Conservation (phyloP, 768 basidiomycete species). For the Xerocomellus intermedius region DNA sequence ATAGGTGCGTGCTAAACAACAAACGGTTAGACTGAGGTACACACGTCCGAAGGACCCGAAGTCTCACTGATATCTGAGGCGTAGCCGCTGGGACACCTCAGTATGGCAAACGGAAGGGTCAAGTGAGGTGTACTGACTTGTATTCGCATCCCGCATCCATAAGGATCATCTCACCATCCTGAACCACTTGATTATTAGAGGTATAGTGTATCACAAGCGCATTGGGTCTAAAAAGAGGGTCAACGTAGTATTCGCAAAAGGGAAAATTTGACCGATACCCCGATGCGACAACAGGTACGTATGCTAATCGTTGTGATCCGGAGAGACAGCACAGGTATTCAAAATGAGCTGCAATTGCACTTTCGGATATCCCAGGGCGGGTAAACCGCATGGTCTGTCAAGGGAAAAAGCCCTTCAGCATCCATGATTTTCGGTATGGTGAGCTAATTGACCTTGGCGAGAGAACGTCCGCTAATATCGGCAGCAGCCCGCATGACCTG, state of each 20-base stretch:
- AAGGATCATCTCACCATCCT: conserved; percentile 71
- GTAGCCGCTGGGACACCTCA: conserved; percentile 61
- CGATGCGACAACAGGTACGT: conserved; percentile 96
- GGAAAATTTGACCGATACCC: conserved; percentile 49
- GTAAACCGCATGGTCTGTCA: conserved; percentile 81
- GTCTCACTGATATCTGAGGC: conserved; percentile 88
- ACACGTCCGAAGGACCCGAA: background rate
- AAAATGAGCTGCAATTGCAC: conserved; percentile 75
- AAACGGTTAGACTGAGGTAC: conserved; percentile 4
- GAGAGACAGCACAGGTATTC: conserved; percentile 79
- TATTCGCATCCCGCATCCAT: conserved; percentile 94
- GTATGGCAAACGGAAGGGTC: background rate
- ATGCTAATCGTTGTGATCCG: conserved; percentile 88
- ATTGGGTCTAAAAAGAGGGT: conserved; percentile 57
- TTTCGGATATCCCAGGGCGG: conserved; percentile 54
- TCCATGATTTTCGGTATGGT: background rate
- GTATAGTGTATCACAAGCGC: conserved; percentile 94
- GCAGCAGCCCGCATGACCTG: conserved; percentile 80
- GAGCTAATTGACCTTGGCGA: conserved; percentile 63
- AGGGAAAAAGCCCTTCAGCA: background rate
- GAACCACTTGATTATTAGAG: conserved; percentile 77
- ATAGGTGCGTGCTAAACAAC: conserved; percentile 71
- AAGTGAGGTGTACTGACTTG: conserved; percentile 50
- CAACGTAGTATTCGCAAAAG: background rate
- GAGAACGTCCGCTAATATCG: conserved; percentile 81